Evolutionary conservation across 2,329 filamentous ascomycete species (phyloP), one percentile per base, ranked within the genome.

Genomic region (Samsoniella hepiali): DNA sequence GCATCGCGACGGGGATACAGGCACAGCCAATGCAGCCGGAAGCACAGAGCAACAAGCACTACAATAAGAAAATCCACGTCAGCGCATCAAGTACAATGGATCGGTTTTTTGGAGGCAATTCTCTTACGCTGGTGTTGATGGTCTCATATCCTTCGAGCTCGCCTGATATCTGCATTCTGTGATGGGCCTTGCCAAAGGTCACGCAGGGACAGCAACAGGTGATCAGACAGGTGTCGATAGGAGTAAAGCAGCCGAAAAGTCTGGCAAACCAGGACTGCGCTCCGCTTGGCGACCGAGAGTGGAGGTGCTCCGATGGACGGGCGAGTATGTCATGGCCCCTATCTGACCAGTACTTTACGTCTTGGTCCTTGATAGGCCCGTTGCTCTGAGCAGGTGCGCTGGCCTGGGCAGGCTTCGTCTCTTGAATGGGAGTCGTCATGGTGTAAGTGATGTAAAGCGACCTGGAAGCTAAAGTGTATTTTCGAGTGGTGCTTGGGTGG

Each of bases 161-260:
- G 42, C 69, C 73, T 32, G 76, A 73, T 71, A 77, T 77, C 64
- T 71, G 73, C 11, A 81, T 68, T 27, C 79, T 77, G 66, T 82
- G 79, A 62, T 81, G 71, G 3, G 78, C 81, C 75, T 79, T 80
- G 70, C 79, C 79, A 56, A 81, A 82, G 40, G 78, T 80, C 38
- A 82, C 72, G 65, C 80, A 82, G 1, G 80, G 80, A 32, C 80
- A 65, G 65, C 76, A 82, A 67, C 74, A 82, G 17, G 77, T 75
- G 59, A 81, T 72, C n/a, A 80, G 66, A 69, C 80, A 82, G 1
- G 75, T 73, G 58, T 77, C 75, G 59, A 81, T 72, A 31, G 79
- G 80, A 64, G 66, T 73, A 71, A 77, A 78, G 75, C 79, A 82
- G 63, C 74, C 74, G 53, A 80, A 81, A 69, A 82, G 76, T 58